phyloP scores from a whole-genome alignment of 129 eudicot species.

The Dittrichia graveolens region DNA sequence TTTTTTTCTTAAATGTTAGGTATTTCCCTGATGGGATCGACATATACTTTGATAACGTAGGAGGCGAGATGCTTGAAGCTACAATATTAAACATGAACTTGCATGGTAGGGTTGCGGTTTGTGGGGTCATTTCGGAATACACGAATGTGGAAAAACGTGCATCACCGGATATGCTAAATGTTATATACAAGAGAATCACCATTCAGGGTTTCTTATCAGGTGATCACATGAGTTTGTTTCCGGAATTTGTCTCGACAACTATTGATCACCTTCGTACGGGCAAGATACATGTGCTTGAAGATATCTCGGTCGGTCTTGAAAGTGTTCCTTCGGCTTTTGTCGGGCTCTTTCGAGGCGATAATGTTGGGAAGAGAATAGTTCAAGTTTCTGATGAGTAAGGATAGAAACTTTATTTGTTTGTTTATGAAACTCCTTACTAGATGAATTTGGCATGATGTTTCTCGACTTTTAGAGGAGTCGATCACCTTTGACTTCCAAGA shows the following conservation, averaged over 20 bases:
- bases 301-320: slow-evolving; percentile 63
- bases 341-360: slow-evolving; percentile 66
- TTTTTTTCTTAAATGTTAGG: slow-evolving; percentile 17
- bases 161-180: slow-evolving; percentile 61
- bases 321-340: slow-evolving; percentile 69
- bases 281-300: slow-evolving; percentile 59
- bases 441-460: too few relatives aligned
- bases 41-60: slow-evolving; percentile 89
- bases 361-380: slow-evolving; percentile 69
- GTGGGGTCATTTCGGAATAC: slow-evolving; percentile 81
- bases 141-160: slow-evolving; percentile 42
- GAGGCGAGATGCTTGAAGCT: slow-evolving; percentile 79
- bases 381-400: slow-evolving; percentile 43
- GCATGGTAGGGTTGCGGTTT: slow-evolving; percentile 64
- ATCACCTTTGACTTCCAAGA: too few relatives aligned
- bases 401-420: neutral
- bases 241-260: slow-evolving; percentile 56
- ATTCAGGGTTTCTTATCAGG: slow-evolving; percentile 65
- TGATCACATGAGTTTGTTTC: slow-evolving; percentile 46
- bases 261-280: slow-evolving; percentile 50
- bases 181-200: slow-evolving; percentile 67
- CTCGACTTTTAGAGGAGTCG: too few relatives aligned
- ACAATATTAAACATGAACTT: slow-evolving; percentile 73
- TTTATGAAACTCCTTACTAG: too few relatives aligned
- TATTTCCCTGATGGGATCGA: slow-evolving; percentile 85